These are phyloP conservation scores for Dictyostelium citrinum DNA, from an alignment of 78 protist species.

Conservation along the genomic window DNA sequence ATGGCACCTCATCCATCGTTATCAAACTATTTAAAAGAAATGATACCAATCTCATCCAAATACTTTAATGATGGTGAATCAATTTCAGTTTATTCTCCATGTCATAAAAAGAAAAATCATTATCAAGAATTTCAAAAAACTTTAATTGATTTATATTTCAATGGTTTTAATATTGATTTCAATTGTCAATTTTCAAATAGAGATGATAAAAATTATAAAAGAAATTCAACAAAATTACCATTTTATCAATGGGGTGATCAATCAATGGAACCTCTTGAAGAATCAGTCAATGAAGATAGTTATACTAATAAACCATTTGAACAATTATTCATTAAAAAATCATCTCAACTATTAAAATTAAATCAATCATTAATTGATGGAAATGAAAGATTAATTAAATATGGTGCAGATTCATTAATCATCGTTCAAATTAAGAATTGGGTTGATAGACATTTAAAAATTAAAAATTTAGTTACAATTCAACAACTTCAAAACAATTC, in stretches of 20 bases:
- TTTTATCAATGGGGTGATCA: background rate
- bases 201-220: background rate
- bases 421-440: slow-evolving; percentile 39
- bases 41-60: background rate
- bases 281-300: background rate
- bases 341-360: background rate
- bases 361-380: background rate
- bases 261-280: background rate
- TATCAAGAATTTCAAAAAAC: background rate
- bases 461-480: background rate
- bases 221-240: background rate
- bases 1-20: slow-evolving; percentile 58
- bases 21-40: slow-evolving; percentile 18
- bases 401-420: slow-evolving; percentile 49
- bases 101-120: background rate
- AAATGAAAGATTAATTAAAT: slow-evolving; percentile 12
- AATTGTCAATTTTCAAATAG: background rate
- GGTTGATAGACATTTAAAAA: slow-evolving; percentile 4
- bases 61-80: background rate
- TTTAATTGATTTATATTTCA: background rate
- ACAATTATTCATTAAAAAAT: background rate
- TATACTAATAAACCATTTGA: background rate
- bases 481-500: slow-evolving; percentile 1
- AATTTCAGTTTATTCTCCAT: background rate
- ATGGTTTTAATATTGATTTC: background rate